These are phyloP conservation scores for Hibiscus trionum DNA, from an alignment of 345 rosid genomes.

Conservation along the genomic window DNA sequence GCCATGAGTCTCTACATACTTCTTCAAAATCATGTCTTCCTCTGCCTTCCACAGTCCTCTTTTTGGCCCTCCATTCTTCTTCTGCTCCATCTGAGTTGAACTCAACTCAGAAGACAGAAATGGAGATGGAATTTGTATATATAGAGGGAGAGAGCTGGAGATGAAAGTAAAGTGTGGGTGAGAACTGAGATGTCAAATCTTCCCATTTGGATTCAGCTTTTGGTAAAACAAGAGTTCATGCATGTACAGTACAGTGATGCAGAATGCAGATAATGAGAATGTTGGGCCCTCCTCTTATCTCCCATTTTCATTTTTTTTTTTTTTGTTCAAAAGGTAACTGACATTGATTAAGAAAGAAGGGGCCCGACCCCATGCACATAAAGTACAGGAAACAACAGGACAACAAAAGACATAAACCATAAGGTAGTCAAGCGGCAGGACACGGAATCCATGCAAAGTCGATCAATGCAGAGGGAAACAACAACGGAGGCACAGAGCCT, in stretches of 20 bases:
- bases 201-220: not conserved
- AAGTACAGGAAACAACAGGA: too few species aligned
- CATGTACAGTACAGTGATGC: not conserved
- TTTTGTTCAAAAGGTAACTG: too few species aligned
- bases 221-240: not conserved
- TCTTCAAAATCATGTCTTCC: conserved; percentile 63
- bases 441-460: too few species aligned
- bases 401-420: too few species aligned
- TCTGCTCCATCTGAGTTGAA: not conserved
- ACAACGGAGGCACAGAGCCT: too few species aligned
- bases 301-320: not conserved
- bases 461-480: too few species aligned
- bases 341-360: too few species aligned
- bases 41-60: conserved; percentile 80
- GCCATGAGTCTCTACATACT: conserved; percentile 64
- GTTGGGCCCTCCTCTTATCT: too few species aligned
- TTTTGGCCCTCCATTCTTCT: not conserved
- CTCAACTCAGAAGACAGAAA: not conserved
- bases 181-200: not conserved
- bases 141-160: not conserved
- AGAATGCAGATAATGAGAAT: too few species aligned
- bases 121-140: not conserved
- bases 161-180: not conserved
- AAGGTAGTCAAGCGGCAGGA: too few species aligned
- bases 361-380: too few species aligned